phyloP scores from a whole-genome alignment of 179 eudicot species.

The Drosera spatulata region DNA sequence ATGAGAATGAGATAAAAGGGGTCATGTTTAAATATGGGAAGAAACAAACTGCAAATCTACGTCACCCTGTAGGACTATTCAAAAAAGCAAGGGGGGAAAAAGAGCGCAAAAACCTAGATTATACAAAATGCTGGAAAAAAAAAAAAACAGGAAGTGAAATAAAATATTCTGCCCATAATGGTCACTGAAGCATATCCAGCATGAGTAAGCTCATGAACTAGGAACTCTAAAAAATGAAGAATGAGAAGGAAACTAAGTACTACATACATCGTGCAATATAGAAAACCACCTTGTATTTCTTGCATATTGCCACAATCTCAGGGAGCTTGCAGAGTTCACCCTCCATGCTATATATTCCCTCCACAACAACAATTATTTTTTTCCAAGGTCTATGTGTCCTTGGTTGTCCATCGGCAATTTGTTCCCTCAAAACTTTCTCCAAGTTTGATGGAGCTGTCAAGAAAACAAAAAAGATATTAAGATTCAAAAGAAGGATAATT shows the following conservation, averaged over 20 bases:
- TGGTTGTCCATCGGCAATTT: slow-evolving; percentile 93
- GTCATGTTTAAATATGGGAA: no score
- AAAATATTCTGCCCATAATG: no score
- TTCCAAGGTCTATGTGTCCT: slow-evolving; percentile 99
- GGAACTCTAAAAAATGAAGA: no score
- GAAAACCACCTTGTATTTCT: slow-evolving; percentile 77
- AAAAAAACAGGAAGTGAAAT: no score
- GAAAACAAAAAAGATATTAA: slow-evolving; percentile 3
- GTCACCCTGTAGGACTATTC: no score
- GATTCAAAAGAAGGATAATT: background rate
- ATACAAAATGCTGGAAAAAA: no score
- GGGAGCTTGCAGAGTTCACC: slow-evolving; percentile 98
- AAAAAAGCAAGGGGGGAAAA: no score
- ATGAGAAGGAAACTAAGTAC: no score
- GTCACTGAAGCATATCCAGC: no score
- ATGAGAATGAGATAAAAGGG: background rate
- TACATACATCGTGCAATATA: background rate
- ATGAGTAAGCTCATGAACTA: no score
- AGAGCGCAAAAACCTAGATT: no score
- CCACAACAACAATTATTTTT: slow-evolving; percentile 89
- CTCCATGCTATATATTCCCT: slow-evolving; percentile 99
- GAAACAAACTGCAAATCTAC: no score
- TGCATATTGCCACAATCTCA: slow-evolving; percentile 85
- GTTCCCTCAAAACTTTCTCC: slow-evolving; percentile 85
- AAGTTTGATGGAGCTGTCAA: slow-evolving; percentile 51